Conservation (phyloP, 768 basidiomycete species). For the Melanogaster broomeanus region DNA sequence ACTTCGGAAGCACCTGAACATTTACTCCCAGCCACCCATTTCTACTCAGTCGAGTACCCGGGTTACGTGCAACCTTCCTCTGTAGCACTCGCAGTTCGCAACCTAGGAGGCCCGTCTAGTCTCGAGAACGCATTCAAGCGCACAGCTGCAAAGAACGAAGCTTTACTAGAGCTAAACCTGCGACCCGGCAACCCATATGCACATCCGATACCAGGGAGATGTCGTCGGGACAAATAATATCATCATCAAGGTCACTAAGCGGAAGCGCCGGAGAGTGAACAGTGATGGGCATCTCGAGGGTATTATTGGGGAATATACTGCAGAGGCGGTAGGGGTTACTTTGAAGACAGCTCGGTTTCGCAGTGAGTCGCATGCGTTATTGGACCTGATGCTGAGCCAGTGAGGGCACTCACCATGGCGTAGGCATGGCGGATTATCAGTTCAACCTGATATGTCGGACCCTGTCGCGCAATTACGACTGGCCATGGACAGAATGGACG, state of each 20-base stretch:
- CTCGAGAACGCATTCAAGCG: slow-evolving; percentile 80
- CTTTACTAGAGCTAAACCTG: slow-evolving; percentile 75
- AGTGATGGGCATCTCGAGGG: slow-evolving; percentile 25
- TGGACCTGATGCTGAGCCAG: slow-evolving; percentile 1
- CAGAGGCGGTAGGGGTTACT: slow-evolving; percentile 72
- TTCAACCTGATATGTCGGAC: slow-evolving; percentile 76
- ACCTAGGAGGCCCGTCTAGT: slow-evolving; percentile 67
- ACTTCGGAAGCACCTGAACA: slow-evolving; percentile 36
- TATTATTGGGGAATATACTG: slow-evolving; percentile 67
- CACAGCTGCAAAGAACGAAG: slow-evolving; percentile 58
- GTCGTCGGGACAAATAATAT: slow-evolving; percentile 76
- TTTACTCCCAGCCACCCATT: slow-evolving; percentile 57
- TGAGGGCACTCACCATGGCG: not conserved
- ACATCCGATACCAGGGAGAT: slow-evolving; percentile 84
- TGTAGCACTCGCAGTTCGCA: slow-evolving; percentile 59
- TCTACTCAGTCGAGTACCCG: slow-evolving; percentile 88
- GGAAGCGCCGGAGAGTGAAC: slow-evolving; percentile 51
- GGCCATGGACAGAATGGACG: slow-evolving; percentile 81
- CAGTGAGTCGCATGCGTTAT: slow-evolving; percentile 53
- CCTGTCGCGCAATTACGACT: slow-evolving; percentile 66
- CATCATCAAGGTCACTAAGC: slow-evolving; percentile 80
- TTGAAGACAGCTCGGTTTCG: slow-evolving; percentile 87
- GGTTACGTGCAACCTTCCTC: slow-evolving; percentile 74
- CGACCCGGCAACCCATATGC: slow-evolving; percentile 74
- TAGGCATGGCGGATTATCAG: slow-evolving; percentile 95